Percentiles rank a stretch among this genome's conserved stretches.
Conservation (phyloP, 108 stramenopile species). For the Schizochytrium sp. region DNA sequence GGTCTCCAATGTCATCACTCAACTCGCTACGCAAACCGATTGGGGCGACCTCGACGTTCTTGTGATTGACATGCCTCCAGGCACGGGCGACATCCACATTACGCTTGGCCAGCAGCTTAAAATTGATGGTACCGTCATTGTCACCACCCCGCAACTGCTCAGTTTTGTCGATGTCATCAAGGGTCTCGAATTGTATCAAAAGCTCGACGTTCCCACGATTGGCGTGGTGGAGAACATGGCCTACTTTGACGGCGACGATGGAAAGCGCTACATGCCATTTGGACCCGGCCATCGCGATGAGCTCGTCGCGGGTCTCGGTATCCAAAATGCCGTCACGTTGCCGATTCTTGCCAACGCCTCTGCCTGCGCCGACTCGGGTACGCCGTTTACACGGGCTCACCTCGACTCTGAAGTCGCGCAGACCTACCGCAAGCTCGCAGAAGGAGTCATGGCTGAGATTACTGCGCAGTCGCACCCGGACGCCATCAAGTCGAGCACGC, state of each 20-base stretch:
- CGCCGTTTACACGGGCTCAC: not conserved
- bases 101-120: conserved; percentile 85
- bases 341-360: not conserved
- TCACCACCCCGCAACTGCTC: conserved; percentile 91
- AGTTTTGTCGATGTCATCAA: conserved; percentile 85
- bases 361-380: not conserved
- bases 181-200: conserved; percentile 89
- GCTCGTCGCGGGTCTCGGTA: not conserved
- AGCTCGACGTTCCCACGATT: conserved; percentile 77
- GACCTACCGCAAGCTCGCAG: not conserved
- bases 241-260: conserved; percentile 48
- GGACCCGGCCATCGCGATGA: conserved; percentile 24
- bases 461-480: not conserved
- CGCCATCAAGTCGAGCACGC: not conserved
- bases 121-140: conserved; percentile 89
- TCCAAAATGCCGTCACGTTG: not conserved
- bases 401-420: not conserved
- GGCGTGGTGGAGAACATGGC: conserved; percentile 98
- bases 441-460: not conserved
- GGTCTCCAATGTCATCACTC: conserved; percentile 72
- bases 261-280: conserved; percentile 37
- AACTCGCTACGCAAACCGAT: conserved; percentile 85
- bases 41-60: conserved; percentile 97
- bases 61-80: conserved; percentile 92
- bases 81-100: conserved; percentile 96